Conservation (phyloP, 2,329 filamentous ascomycete genomes). For the Colletotrichum falcatum region DNA sequence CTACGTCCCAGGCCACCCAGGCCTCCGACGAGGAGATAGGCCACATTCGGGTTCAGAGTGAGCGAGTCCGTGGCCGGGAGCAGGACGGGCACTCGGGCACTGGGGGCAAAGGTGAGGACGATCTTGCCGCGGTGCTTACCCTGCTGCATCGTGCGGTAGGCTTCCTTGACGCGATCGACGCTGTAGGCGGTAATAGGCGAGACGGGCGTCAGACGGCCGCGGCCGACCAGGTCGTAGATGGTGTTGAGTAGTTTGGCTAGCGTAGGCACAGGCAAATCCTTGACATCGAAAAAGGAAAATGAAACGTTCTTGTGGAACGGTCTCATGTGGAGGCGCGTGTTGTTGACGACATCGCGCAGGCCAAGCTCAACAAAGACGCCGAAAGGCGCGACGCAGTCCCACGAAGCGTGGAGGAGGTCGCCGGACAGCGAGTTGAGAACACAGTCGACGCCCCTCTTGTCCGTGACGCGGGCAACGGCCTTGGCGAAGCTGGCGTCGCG, state of each 20-base stretch:
- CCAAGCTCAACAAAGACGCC: not conserved
- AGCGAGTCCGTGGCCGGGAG: not conserved
- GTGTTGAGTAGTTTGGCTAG: not conserved
- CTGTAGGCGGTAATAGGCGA: not conserved
- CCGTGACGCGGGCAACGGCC: not conserved
- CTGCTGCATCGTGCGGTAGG: not conserved
- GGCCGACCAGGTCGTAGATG: not conserved
- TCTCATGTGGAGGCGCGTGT: not conserved
- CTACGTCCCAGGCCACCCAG: slow-evolving; percentile 46
- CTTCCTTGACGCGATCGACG: not conserved
- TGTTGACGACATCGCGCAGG: not conserved
- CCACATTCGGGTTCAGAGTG: not conserved
- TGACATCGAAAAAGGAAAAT: not conserved
- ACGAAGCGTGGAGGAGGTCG: not conserved
- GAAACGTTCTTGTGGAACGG: not conserved
- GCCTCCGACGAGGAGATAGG: slow-evolving; percentile 47
- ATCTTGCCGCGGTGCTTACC: not conserved
- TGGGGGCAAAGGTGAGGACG: not conserved
- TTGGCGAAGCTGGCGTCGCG: not conserved
- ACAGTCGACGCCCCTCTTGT: not conserved
- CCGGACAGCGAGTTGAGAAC: not conserved
- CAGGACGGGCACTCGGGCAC: not conserved
- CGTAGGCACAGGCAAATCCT: not conserved
- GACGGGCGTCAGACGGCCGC: not conserved
- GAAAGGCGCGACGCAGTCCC: not conserved